A percentile compares a stretch with the other conserved stretches of the same genome.
Conservation (phyloP, 2,329 filamentous ascomycete species). For the Blumeriella jaapii region DNA sequence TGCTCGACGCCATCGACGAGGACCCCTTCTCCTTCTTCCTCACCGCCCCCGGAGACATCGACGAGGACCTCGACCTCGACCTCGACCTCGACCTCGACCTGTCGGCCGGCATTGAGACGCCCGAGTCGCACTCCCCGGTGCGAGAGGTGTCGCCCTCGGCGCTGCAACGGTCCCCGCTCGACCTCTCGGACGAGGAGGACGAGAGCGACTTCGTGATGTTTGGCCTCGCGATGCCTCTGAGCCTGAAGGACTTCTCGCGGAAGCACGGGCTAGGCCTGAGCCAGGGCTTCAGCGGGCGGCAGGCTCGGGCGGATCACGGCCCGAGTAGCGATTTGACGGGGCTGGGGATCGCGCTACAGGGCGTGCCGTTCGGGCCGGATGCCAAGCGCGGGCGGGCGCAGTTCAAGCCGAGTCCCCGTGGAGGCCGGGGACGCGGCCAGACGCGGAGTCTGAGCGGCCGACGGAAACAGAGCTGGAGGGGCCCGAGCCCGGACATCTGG, state of each 20-base stretch:
- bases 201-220: constrained; percentile 16
- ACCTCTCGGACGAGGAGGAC: constrained; percentile 10
- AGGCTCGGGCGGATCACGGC: constrained; percentile 12
- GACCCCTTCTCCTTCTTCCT: constrained; percentile 28
- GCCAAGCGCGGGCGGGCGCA: constrained; percentile 16
- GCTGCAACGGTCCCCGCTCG: constrained; percentile 18
- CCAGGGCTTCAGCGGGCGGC: constrained; percentile 12
- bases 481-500: constrained; percentile 25
- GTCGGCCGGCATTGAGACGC: constrained; percentile 25
- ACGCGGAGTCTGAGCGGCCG: constrained; percentile 19
- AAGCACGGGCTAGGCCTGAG: too few relatives aligned
- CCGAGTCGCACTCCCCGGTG: constrained; percentile 15
- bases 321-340: constrained; percentile 14
- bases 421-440: constrained; percentile 18
- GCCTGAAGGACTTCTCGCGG: constrained; percentile 21
- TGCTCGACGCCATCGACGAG: constrained; percentile 25
- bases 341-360: constrained; percentile 18
- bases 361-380: too few relatives aligned
- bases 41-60: constrained; percentile 23
- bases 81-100: constrained; percentile 21
- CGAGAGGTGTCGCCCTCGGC: constrained; percentile 24
- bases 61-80: constrained; percentile 17
- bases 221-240: constrained; percentile 21
- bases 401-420: constrained; percentile 2
- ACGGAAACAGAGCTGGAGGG: constrained; percentile 23